These are phyloP conservation scores for Paramecium caudatum DNA, from an alignment of 73 alveolate genomes.

Conservation along the genomic window DNA sequence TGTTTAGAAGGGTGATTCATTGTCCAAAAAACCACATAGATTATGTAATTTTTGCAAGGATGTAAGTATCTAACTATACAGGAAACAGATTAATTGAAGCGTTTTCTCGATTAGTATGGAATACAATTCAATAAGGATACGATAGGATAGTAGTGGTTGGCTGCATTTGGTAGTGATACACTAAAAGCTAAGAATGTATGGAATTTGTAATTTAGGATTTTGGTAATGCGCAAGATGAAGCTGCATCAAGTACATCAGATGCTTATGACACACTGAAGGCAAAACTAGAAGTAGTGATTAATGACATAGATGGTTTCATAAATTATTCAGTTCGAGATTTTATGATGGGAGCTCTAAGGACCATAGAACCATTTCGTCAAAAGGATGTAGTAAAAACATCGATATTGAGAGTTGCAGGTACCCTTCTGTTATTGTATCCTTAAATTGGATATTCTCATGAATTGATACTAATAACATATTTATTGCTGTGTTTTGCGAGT, in stretches of 20 bases:
- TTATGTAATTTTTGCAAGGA: constrained; percentile 53
- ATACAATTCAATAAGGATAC: constrained; percentile 36
- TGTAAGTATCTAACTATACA: background rate
- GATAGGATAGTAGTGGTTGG: background rate
- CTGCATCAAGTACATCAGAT: background rate
- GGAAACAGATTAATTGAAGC: constrained; percentile 41
- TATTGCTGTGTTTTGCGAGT: constrained; percentile 46
- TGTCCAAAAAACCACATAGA: constrained; percentile 33
- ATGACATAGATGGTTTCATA: constrained; percentile 1
- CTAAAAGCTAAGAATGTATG: background rate
- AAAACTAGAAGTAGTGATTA: constrained; percentile 3
- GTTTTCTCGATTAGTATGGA: background rate
- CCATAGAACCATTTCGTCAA: background rate
- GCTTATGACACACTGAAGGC: constrained; percentile 24
- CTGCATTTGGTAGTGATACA: constrained; percentile 28
- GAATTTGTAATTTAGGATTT: background rate
- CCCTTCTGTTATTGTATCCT: constrained; percentile 43
- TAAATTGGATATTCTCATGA: constrained; percentile 50
- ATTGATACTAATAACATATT: constrained; percentile 7
- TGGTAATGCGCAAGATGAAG: constrained; percentile 18
- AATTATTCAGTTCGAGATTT: constrained; percentile 55
- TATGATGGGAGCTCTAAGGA: background rate
- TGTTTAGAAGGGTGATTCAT: background rate
- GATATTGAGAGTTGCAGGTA: constrained; percentile 33
- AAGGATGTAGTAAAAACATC: constrained; percentile 40